These are phyloP conservation scores for Hyparrhenia diplandra DNA, from an alignment of 176 grass and related monocot species.

Conservation along the genomic window DNA sequence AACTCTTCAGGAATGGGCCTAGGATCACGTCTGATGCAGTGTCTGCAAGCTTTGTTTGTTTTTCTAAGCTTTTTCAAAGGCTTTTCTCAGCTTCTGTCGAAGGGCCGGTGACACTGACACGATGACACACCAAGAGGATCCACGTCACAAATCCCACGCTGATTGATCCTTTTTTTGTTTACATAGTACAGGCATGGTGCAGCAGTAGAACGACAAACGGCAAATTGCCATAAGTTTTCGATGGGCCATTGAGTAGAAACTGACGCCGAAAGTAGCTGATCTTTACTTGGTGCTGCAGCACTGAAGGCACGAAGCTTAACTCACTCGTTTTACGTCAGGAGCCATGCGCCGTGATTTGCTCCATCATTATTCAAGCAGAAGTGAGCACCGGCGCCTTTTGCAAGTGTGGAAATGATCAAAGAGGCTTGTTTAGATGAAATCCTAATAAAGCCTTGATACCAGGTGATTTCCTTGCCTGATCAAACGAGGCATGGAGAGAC, in stretches of 20 bases:
- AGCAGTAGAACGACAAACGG: not conserved
- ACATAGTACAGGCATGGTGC: too few relatives aligned
- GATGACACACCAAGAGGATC: not conserved
- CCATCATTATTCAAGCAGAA: not conserved
- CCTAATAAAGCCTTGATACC: not conserved
- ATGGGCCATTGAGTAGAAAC: not conserved
- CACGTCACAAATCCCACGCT: too few relatives aligned
- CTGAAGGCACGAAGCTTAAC: not conserved
- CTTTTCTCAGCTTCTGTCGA: not conserved
- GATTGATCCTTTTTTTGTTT: too few relatives aligned
- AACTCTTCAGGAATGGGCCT: too few relatives aligned
- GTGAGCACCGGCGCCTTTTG: too few relatives aligned
- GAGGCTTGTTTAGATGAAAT: too few relatives aligned
- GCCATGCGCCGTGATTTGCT: not conserved
- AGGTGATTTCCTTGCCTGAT: not conserved
- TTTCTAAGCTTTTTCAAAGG: not conserved
- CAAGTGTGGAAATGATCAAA: too few relatives aligned
- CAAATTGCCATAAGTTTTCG: too few relatives aligned
- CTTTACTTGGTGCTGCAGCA: constrained; percentile 5
- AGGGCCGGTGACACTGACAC: not conserved
- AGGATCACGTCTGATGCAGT: not conserved
- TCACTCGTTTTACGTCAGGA: not conserved
- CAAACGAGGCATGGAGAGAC: not conserved
- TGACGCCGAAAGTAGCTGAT: constrained; percentile 22
- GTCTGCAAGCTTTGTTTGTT: not conserved